Evolutionary conservation across 768 basidiomycete genomes (phyloP), one percentile per base, ranked within the genome.

Genomic region (Cyathus striatus): DNA sequence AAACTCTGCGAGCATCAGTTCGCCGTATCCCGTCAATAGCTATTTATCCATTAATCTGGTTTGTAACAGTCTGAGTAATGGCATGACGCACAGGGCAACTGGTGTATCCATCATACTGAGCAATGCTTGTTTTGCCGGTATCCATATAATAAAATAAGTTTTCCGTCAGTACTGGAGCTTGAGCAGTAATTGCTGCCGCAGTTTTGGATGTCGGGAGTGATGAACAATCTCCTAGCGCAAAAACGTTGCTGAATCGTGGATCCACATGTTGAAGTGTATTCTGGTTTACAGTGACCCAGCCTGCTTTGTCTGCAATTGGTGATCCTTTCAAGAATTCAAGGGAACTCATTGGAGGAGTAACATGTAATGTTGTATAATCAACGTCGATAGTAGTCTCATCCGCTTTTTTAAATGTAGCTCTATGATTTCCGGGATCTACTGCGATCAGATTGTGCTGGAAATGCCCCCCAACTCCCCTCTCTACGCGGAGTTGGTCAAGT

Each of bases 161-260:
- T 64, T 97, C 89, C 1, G 84, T 78, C 35, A 98, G 73, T 4
- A 99, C 84, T 9, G 95, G 95, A 1, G 88, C 83, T 62, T 99
- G 91, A 0, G 80, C 81, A 2, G 89, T 91, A 54, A 97, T 86
- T 4, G 94, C 95, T 12, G 95, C 94, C 0, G 88, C 90, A 1
- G 95, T 99, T 74, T 95, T 99, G 62, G 89, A 91, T 21, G 92
- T 98, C 6, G 95, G 95, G 22, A 96, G 64, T 25, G 83, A 88
- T 18, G 90, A 87, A 55, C 87, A 88, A 58, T 99, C 95, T n/a
- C 95, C 95, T 9, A 97, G 57, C 6, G 90, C 75, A 62, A 93
- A 97, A 23, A 97, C 76, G 60, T 96, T 97, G 30, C 70, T 65
- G 55, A 71, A 87, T 54, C 81, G 76, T 17, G 82, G 86, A 46